These are phyloP conservation scores for Hamamelis virginiana DNA, from an alignment of 164 flowering plant genomes.

Conservation along the genomic window DNA sequence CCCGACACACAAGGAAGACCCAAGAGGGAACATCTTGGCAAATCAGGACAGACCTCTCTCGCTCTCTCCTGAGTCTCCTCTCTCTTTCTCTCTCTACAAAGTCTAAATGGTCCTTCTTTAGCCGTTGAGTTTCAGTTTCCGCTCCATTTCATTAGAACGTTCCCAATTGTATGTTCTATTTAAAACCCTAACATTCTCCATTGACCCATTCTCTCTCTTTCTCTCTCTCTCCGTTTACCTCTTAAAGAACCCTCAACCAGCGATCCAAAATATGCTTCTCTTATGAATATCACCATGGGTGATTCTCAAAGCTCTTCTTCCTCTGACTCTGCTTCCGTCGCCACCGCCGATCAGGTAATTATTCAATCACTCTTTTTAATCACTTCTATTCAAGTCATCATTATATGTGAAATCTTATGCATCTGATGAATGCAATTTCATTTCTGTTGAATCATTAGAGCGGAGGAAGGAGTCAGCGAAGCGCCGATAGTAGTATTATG, in stretches of 20 bases:
- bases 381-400: background rate
- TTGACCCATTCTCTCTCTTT: background rate
- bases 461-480: slow-evolving; percentile 40
- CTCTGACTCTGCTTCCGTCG: slow-evolving; percentile 29
- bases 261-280: slow-evolving; percentile 8
- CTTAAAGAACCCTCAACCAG: too few relatives aligned
- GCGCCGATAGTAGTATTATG: slow-evolving; percentile 32
- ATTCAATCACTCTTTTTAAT: background rate
- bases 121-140: slow-evolving; percentile 20
- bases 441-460: slow-evolving; percentile 34
- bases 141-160: background rate
- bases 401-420: background rate
- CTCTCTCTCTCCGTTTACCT: background rate
- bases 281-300: slow-evolving; percentile 26
- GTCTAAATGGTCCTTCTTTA: slow-evolving; percentile 3
- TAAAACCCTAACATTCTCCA: background rate
- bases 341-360: slow-evolving; percentile 41
- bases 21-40: too few relatives aligned
- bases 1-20: too few relatives aligned
- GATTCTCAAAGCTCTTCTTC: slow-evolving; percentile 39
- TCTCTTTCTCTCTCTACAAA: background rate
- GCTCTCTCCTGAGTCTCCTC: background rate
- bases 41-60: too few relatives aligned
- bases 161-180: background rate
- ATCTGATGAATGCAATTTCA: background rate